Base-by-base conservation (phyloP, 108 stramenopile species). In the Fragilariopsis cylindrus region DNA sequence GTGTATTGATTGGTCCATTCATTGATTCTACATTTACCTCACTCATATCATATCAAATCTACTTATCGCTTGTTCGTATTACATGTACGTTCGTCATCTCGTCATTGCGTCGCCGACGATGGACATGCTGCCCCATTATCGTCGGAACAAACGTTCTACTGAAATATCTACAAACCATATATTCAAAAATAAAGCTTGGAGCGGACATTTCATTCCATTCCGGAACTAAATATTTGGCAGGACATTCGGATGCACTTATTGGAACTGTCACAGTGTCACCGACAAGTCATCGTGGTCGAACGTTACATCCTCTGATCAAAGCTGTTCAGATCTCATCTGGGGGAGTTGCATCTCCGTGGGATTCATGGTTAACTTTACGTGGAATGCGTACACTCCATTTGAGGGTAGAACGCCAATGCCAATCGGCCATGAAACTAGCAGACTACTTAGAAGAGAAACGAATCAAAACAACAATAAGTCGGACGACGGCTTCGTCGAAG, bases 161-260 rank as follows among this genome's bases (percentile, higher is more conserved):
- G 53, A 15, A 54, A 15, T n/a, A 54, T n/a, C n/a, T n/a, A 15
- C n/a, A 54, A 1, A 54, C 2, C 53, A 45, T 69, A 3, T 62
- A 15, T 18, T 44, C 62, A 79, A 21, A 60, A 42, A 70, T 30
- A 30, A 30, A 80, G 73, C 52, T 88, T 2, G 92, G 93, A 7
- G 89, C 91, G 7, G 96, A 97, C 82, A 57, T 85, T 7, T 87
- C 88, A 0, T 63, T 96, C 52, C 94, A 94, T 60, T 89, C 89
- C 21, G 93, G 85, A 46, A 97, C 96, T 48, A 97, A 97, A 71
- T 97, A 92, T 57, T 41, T 97, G 30, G 96, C 84, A 7, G 96
- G 96, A 3, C 96, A 97, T 76, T 96, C 94, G 11, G 96, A 97
- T 76, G 90, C 89, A 6, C 70, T 93, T 30, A 50, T 88, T 7